Conservation (phyloP, 1,284 basidiomycete genomes). For the Leccinum subfulvum region DNA sequence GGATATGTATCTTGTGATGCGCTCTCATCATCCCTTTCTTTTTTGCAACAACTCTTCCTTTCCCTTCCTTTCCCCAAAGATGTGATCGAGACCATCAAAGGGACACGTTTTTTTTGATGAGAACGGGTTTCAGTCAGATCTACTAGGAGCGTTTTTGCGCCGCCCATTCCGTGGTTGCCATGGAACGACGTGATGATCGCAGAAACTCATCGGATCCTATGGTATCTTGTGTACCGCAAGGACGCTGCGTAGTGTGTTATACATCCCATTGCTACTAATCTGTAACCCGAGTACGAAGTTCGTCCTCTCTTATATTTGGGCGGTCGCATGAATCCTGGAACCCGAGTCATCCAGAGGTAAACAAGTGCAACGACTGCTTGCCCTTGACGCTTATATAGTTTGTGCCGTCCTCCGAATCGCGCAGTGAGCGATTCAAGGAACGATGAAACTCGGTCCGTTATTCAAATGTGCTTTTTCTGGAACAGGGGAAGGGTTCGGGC, state of each 20-base stretch:
- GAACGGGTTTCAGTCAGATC: neutral
- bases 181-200: neutral
- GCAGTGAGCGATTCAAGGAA: neutral
- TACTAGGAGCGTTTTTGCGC: neutral
- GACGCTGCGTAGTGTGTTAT: neutral
- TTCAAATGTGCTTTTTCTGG: constrained; percentile 2
- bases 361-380: neutral
- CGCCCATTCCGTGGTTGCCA: neutral
- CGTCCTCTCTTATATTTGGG: neutral
- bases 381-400: neutral
- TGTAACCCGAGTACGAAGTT: neutral
- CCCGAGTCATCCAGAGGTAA: neutral
- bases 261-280: neutral
- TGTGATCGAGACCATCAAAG: neutral
- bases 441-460: neutral
- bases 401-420: neutral
- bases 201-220: neutral
- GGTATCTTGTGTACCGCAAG: neutral
- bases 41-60: neutral
- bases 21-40: neutral
- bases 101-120: neutral
- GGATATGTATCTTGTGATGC: neutral
- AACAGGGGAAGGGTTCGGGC: neutral
- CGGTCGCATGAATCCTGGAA: neutral
- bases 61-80: neutral